phyloP scores from a whole-genome alignment of 2,329 filamentous ascomycete genomes.

The Trichoderma oligosporum region DNA sequence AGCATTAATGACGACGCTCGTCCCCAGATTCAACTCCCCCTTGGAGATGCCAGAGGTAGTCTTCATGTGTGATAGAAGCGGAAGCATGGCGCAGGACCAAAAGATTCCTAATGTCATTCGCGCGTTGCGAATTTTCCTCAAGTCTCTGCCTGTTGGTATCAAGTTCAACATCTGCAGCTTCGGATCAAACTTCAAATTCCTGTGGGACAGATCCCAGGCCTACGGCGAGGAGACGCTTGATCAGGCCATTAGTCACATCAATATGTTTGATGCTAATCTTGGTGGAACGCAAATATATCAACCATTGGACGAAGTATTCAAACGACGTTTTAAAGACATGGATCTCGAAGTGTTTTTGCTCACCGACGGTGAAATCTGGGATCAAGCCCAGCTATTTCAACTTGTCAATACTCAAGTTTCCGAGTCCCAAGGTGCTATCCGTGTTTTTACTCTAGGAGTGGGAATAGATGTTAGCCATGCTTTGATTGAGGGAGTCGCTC shows the following conservation, averaged over 20 bases:
- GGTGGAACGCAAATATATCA: slow-evolving; percentile 53
- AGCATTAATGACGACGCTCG: slow-evolving; percentile 66
- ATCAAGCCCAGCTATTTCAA: slow-evolving; percentile 40
- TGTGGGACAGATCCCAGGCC: slow-evolving; percentile 45
- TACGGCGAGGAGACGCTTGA: slow-evolving; percentile 45
- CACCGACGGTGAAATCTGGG: slow-evolving; percentile 55
- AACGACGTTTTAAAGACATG: slow-evolving; percentile 42
- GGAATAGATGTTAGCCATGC: slow-evolving; percentile 48
- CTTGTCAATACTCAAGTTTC: slow-evolving; percentile 43
- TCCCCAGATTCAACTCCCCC: slow-evolving; percentile 64
- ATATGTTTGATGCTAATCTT: slow-evolving; percentile 42
- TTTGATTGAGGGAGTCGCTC: slow-evolving; percentile 52
- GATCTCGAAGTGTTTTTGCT: slow-evolving; percentile 53
- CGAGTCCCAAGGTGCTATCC: slow-evolving; percentile 41
- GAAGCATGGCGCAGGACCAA: slow-evolving; percentile 51
- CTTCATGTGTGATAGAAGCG: slow-evolving; percentile 69
- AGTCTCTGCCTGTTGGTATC: slow-evolving; percentile 59
- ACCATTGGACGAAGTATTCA: slow-evolving; percentile 44
- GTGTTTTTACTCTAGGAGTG: slow-evolving; percentile 55
- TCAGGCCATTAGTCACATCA: slow-evolving; percentile 41
- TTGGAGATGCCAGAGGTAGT: slow-evolving; percentile 58
- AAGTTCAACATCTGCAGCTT: slow-evolving; percentile 72
- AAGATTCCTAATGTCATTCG: slow-evolving; percentile 52
- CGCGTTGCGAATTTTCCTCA: slow-evolving; percentile 61
- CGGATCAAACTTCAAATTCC: slow-evolving; percentile 44